Evolutionary conservation across 345 rosid species (phyloP).

Genomic region (Syzygium grande): DNA sequence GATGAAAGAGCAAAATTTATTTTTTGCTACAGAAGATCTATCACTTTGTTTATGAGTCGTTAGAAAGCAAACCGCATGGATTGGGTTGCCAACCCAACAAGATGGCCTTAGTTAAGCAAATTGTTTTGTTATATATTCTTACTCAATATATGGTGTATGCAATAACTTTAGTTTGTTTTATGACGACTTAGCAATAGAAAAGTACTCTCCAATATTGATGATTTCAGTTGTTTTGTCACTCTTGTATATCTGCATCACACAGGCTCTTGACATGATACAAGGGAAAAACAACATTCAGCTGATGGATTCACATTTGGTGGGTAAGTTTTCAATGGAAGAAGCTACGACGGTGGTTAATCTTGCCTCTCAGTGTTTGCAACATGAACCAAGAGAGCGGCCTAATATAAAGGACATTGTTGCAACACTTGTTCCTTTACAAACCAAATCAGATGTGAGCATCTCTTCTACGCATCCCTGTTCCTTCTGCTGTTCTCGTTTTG

Average conservation of each 20-base stretch:
- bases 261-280: constrained; percentile 97
- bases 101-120: not conserved
- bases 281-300: constrained; percentile 59
- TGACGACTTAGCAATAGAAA: not conserved
- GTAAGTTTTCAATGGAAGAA: constrained; percentile 83
- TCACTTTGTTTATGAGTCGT: not conserved
- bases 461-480: not conserved
- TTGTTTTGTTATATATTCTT: not conserved
- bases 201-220: not conserved
- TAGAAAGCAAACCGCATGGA: not conserved
- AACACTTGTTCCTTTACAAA: constrained; percentile 67
- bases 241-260: constrained; percentile 11
- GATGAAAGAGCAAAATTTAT: not conserved
- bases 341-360: constrained; percentile 76
- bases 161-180: not conserved
- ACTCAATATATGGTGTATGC: not conserved
- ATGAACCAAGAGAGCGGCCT: constrained; percentile 96
- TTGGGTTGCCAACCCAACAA: not conserved
- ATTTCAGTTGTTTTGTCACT: not conserved
- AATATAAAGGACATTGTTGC: constrained; percentile 67
- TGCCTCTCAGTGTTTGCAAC: constrained; percentile 81
- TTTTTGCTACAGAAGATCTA: not conserved
- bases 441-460: constrained; percentile 70
- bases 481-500: not conserved
- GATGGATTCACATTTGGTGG: constrained; percentile 95